Evolutionary conservation across 2,329 filamentous ascomycete species (phyloP), one percentile per base, ranked within the genome.

Genomic region (Gyromitra esculenta): DNA sequence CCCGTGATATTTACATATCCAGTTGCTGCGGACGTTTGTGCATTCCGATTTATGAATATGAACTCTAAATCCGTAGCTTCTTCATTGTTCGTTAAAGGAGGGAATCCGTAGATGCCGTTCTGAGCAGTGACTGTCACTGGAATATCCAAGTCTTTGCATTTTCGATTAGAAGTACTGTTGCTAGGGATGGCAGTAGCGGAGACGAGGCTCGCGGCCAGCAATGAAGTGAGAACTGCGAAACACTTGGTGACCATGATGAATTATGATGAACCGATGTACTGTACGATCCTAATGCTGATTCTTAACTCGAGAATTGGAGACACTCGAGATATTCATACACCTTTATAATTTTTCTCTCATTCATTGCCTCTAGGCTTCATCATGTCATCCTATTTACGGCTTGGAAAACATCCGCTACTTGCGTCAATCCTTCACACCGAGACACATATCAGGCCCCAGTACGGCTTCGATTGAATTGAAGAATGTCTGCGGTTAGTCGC

Each of bases 121-220:
- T 86, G 84, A 0, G 88, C 85, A 1, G 85, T 85, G 63, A 91
- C 86, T 2, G 84, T 82, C 13, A 91, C 84, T 1, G 88, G 87
- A 4, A 91, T 85, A 0, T 85, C 88, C 41, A 90, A 80, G 76
- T 90, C 62, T 41, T n/a, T 68, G 71, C 71, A 73, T 25, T 45
- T 35, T 15, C 68, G 35, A 25, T 43, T 68, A 2, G 65, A 54
- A 25, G n/a, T 25, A 31, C 37, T 31, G 4, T 31, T 31, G 25
- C 25, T 45, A 9, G 65, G n/a, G 50, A 68, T 31, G 21, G 65
- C 37, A n/a, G 65, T 45, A 35, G 59, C 68, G 52, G 59, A 56
- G 21, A 54, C 59, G 39, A 72, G 13, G 25, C 45, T 54, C 7
- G 31, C 60, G 1, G 60, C 11, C 37, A 68, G 25, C 5, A 56